A percentile compares a stretch with the other conserved stretches of the same genome.
phyloP scores from a whole-genome alignment of 331 rosid genomes.

The Pyrus hybrid region DNA sequence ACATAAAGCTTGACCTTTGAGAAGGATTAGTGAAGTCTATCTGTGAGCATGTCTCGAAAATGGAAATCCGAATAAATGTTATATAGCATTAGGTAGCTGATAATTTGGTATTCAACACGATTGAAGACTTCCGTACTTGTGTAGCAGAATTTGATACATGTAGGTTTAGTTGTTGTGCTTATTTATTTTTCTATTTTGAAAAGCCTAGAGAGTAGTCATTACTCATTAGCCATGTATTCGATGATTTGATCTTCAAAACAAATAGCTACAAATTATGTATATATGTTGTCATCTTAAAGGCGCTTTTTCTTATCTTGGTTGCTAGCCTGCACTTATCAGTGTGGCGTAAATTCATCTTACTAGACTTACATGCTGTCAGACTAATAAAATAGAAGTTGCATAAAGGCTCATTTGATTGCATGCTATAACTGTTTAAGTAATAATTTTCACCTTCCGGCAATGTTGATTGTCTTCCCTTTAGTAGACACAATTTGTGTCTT shows the following conservation, averaged over 20 bases:
- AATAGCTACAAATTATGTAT: neutral
- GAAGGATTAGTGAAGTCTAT: neutral
- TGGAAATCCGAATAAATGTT: neutral
- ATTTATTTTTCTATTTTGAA: neutral
- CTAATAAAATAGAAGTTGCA: too few relatives aligned
- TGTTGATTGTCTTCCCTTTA: constrained; percentile 46
- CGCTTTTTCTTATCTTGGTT: neutral
- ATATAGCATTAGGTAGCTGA: neutral
- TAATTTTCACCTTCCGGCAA: constrained; percentile 79
- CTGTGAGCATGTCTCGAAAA: neutral
- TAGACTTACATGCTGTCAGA: too few relatives aligned
- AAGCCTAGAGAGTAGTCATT: too few relatives aligned
- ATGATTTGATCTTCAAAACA: neutral
- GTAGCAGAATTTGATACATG: neutral
- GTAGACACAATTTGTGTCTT: constrained; percentile 29
- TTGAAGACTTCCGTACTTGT: neutral
- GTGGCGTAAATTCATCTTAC: neutral
- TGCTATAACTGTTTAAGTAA: neutral
- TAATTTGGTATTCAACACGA: neutral
- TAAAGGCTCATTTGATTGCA: neutral
- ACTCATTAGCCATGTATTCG: neutral
- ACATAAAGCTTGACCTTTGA: constrained; percentile 2
- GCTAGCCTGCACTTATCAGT: neutral
- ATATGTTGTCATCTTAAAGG: neutral
- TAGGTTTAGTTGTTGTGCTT: neutral